Conservation (phyloP, 2,329 filamentous ascomycete genomes). For the Cyphellophora attinorum region DNA sequence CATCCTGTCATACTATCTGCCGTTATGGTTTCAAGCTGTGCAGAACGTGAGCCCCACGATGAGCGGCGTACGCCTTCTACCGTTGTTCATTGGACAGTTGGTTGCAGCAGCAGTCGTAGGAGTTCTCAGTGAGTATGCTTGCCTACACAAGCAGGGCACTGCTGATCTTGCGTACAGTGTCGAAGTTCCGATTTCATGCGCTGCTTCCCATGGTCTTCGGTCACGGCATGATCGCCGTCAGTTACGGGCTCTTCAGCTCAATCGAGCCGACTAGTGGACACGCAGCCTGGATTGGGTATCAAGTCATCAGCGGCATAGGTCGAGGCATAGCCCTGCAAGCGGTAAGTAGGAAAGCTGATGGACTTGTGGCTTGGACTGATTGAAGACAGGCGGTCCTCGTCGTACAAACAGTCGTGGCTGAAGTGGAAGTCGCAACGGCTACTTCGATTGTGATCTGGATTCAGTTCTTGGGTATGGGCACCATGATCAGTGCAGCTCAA, state of each 20-base stretch:
- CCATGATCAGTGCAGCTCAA: slow-evolving; percentile 17
- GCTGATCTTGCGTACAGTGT: slow-evolving; percentile 12
- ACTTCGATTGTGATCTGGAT: slow-evolving; percentile 14
- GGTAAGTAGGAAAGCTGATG: no score
- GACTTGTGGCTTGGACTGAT: neutral
- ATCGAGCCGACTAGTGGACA: slow-evolving; percentile 16
- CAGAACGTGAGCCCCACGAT: slow-evolving; percentile 22
- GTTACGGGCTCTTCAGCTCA: slow-evolving; percentile 24
- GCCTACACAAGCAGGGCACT: neutral
- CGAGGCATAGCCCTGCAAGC: slow-evolving; percentile 20
- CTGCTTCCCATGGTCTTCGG: slow-evolving; percentile 23
- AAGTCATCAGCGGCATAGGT: slow-evolving; percentile 20
- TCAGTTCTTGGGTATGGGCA: slow-evolving; percentile 17
- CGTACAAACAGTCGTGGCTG: slow-evolving; percentile 14
- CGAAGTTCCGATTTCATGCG: slow-evolving; percentile 24
- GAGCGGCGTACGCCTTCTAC: slow-evolving; percentile 16
- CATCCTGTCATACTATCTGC: slow-evolving; percentile 26
- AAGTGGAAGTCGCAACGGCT: slow-evolving; percentile 14
- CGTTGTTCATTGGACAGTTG: slow-evolving; percentile 14
- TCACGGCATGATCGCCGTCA: slow-evolving; percentile 20
- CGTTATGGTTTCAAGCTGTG: slow-evolving; percentile 37
- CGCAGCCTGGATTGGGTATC: slow-evolving; percentile 23
- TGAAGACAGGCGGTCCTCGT: slow-evolving; percentile 10
- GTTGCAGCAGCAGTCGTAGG: slow-evolving; percentile 10
- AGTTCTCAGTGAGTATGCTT: neutral